phyloP scores from a whole-genome alignment of 2,329 filamentous ascomycete species.

The Thielaviopsis musarum region DNA sequence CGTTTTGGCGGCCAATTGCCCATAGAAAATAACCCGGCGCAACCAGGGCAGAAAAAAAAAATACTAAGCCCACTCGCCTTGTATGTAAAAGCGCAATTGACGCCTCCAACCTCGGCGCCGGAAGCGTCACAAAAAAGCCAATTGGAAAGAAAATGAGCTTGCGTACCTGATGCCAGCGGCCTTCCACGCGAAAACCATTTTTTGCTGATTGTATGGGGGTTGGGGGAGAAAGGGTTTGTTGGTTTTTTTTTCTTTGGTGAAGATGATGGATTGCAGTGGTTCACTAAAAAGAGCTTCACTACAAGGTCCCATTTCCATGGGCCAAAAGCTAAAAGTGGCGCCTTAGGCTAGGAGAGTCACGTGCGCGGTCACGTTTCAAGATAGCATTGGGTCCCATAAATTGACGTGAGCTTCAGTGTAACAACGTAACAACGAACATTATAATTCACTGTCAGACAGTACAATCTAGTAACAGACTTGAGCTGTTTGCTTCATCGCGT shows the following conservation, averaged over 20 bases:
- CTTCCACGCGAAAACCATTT: slow-evolving; percentile 98
- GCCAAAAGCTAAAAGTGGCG: slow-evolving; percentile 2
- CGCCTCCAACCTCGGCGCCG: slow-evolving; percentile 83
- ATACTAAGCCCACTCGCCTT: neutral
- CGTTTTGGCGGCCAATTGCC: neutral
- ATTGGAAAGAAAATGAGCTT: slow-evolving; percentile 13
- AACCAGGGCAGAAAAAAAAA: neutral
- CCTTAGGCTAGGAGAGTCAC: slow-evolving; percentile 4
- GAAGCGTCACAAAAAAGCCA: slow-evolving; percentile 99
- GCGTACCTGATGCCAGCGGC: slow-evolving; percentile 88
- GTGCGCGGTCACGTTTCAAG: neutral
- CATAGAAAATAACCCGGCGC: neutral
- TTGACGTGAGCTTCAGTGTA: neutral
- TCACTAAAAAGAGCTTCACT: slow-evolving; percentile 3
- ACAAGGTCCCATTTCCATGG: neutral
- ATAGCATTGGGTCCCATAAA: neutral
- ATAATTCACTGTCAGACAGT: no score
- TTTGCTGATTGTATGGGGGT: slow-evolving; percentile 19
- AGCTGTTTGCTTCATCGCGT: neutral
- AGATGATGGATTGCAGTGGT: neutral
- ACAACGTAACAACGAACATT: neutral
- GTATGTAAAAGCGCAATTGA: slow-evolving; percentile 20
- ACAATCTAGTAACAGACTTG: no score
- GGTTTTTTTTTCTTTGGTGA: neutral
- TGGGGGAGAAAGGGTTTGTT: neutral